Evolutionary conservation across 108 stramenopile genomes (phyloP).

Genomic region (Thalassiosira profunda): DNA sequence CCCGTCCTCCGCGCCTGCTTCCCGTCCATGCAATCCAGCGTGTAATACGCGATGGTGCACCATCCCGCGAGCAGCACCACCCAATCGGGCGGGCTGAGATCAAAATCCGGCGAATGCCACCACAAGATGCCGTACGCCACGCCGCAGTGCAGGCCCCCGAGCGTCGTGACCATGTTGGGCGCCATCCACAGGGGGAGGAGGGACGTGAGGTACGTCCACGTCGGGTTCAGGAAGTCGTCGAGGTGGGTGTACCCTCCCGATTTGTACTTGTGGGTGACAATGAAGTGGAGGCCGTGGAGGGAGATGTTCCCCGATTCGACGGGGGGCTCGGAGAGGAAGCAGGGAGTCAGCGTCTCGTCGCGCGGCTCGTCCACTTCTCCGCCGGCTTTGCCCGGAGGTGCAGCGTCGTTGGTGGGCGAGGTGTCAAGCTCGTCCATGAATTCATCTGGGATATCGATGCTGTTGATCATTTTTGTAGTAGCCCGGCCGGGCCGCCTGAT

Average conservation of each 20-base stretch:
- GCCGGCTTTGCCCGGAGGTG: too few species aligned
- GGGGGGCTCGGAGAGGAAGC: too few species aligned
- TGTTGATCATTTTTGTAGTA: too few species aligned
- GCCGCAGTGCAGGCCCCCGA: constrained; percentile 76
- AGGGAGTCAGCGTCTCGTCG: too few species aligned
- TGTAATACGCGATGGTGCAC: constrained; percentile 87
- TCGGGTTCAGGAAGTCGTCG: constrained; percentile 81
- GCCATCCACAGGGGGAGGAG: constrained; percentile 89
- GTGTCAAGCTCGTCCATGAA: too few species aligned
- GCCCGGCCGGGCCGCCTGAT: too few species aligned
- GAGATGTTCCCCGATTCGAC: too few species aligned
- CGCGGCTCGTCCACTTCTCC: too few species aligned
- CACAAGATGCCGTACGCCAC: constrained; percentile 59
- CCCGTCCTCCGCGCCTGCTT: constrained; percentile 96
- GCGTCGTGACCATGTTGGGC: constrained; percentile 89
- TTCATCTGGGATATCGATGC: too few species aligned
- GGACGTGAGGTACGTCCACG: constrained; percentile 84
- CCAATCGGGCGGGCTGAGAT: constrained; percentile 69
- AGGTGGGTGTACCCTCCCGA: constrained; percentile 72
- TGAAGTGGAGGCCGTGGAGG: constrained; percentile 56
- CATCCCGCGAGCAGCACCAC: constrained; percentile 57
- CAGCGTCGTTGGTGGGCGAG: too few species aligned
- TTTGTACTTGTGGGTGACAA: constrained; percentile 84
- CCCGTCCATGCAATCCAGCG: constrained; percentile 99
- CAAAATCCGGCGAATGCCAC: constrained; percentile 52